Percentiles rank a stretch among this genome's conserved stretches.
Conservation (phyloP, 2,329 filamentous ascomycete species). For the Fusarium sp. region DNA sequence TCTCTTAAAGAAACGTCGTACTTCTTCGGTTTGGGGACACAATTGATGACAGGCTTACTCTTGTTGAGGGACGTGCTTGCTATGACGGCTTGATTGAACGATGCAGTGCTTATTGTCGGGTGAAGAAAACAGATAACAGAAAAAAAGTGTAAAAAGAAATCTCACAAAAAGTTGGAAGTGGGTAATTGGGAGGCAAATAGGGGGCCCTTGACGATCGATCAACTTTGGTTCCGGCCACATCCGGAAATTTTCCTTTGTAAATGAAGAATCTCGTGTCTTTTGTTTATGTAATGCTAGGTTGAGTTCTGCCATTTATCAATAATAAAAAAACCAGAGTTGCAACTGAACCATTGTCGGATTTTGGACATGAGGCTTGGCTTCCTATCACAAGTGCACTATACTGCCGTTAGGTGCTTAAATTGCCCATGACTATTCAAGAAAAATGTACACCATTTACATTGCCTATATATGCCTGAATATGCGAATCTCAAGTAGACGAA, state of each 20-base stretch:
- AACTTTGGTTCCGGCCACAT: slow-evolving; percentile 6
- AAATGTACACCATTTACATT: not conserved
- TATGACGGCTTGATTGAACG: not conserved
- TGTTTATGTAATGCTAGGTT: not conserved
- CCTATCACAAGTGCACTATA: not conserved
- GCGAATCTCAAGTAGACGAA: not conserved
- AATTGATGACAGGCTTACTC: not conserved
- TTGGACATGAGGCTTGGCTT: not conserved
- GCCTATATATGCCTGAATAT: not conserved
- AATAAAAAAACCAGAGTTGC: not conserved
- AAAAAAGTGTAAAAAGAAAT: not conserved
- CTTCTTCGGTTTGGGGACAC: not conserved
- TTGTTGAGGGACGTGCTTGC: not conserved
- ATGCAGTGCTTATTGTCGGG: not conserved
- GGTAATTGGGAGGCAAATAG: not conserved
- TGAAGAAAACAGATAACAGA: not conserved
- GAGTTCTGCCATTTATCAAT: not conserved
- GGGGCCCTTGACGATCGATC: not conserved
- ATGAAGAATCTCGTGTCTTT: not conserved
- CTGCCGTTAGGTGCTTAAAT: not conserved
- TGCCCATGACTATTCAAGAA: not conserved
- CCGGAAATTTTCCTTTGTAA: slow-evolving; percentile 2
- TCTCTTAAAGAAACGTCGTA: not conserved
- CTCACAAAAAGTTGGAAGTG: not conserved
- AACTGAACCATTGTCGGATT: not conserved